Evolutionary conservation across 2,329 filamentous ascomycete genomes (phyloP).

Genomic region (Diaporthe caulivora): DNA sequence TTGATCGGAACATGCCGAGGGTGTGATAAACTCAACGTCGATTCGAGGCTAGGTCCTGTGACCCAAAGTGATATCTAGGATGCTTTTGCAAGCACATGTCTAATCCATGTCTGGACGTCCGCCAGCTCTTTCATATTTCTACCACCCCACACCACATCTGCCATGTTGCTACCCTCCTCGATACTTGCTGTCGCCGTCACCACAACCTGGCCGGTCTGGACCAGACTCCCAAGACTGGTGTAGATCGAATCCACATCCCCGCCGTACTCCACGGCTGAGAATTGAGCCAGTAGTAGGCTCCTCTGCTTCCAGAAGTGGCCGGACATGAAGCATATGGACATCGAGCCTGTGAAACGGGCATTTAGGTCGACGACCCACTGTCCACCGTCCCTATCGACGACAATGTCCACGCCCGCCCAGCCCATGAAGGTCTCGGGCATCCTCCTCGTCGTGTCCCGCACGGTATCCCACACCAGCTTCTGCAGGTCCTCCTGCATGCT

Average conservation of each 20-base stretch:
- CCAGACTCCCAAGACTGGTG: slow-evolving; percentile 34
- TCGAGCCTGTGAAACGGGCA: slow-evolving; percentile 44
- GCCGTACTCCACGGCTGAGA: slow-evolving; percentile 42
- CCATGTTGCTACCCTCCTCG: slow-evolving; percentile 41
- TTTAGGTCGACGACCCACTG: slow-evolving; percentile 46
- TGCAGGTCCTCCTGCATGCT: slow-evolving; percentile 40
- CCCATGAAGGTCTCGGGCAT: slow-evolving; percentile 42
- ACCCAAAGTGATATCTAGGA: slow-evolving; percentile 15
- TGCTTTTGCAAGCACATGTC: slow-evolving; percentile 29
- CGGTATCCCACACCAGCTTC: slow-evolving; percentile 39
- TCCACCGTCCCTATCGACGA: slow-evolving; percentile 38
- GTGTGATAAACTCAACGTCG: too few species aligned
- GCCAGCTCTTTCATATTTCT: slow-evolving; percentile 37
- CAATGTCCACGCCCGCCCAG: slow-evolving; percentile 45
- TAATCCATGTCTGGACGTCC: slow-evolving; percentile 38
- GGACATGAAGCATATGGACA: slow-evolving; percentile 45
- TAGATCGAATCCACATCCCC: slow-evolving; percentile 42
- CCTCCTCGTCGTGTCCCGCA: slow-evolving; percentile 41
- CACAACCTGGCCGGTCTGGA: slow-evolving; percentile 39
- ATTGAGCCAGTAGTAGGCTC: slow-evolving; percentile 41
- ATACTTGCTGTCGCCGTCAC: slow-evolving; percentile 43
- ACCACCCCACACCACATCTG: slow-evolving; percentile 44
- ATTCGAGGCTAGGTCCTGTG: neutral
- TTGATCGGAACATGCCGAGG: slow-evolving; percentile 4
- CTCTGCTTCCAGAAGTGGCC: slow-evolving; percentile 43